These are phyloP conservation scores for Magnolia officinalis DNA, from an alignment of 164 flowering plant genomes.

Conservation along the genomic window DNA sequence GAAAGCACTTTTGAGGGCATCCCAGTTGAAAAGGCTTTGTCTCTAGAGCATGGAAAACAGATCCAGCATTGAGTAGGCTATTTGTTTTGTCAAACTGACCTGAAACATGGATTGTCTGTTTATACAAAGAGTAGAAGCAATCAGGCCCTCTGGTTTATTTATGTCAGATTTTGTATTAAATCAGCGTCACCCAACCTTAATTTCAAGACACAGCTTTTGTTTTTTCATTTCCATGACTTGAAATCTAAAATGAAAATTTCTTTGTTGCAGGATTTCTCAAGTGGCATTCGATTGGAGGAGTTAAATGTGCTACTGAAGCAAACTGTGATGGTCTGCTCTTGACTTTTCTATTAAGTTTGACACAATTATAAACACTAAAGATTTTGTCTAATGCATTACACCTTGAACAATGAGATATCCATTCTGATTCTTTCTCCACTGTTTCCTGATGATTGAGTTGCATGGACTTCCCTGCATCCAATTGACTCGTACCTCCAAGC, in stretches of 20 bases:
- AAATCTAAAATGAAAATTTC: no score
- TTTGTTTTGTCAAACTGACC: neutral
- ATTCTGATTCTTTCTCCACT: no score
- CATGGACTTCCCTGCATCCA: no score
- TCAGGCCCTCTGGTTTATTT: neutral
- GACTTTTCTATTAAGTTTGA: neutral
- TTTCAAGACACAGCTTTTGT: slow-evolving; percentile 4
- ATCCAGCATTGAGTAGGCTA: no score
- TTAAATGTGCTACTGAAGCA: slow-evolving; percentile 77
- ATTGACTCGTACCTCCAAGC: no score
- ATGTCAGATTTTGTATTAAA: neutral
- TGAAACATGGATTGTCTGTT: neutral
- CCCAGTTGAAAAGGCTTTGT: no score
- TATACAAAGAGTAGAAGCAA: neutral
- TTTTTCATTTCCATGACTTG: neutral
- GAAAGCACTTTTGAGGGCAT: no score
- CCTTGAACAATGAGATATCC: no score
- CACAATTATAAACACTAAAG: neutral
- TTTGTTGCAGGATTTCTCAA: slow-evolving; percentile 72
- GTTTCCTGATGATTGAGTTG: no score
- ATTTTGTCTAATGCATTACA: no score
- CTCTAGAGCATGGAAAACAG: no score
- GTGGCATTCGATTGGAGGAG: slow-evolving; percentile 87
- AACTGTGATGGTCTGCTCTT: slow-evolving; percentile 75
- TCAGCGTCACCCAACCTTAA: neutral